Evolutionary conservation across 129 eudicot species (phyloP), one percentile per base, ranked within the genome.

Genomic region (Centaurea solstitialis): DNA sequence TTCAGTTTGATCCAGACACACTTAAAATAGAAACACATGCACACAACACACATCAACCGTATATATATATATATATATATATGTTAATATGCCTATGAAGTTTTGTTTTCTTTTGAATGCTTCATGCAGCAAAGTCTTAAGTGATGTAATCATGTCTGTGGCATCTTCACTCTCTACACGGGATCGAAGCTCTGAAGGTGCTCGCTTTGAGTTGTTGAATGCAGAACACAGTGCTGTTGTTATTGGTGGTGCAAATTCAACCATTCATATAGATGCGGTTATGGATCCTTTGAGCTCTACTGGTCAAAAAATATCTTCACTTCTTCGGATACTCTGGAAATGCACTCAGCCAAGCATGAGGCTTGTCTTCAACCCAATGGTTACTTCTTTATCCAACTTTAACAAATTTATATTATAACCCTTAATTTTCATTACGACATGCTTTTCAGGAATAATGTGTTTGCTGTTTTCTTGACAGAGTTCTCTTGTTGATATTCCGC

Each of bases 261-360:
- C 91, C 86, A 88, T 94, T 79, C 97, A 94, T 81, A 90, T 94
- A 68, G 98, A 94, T 78, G 98, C 97, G 70, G 98, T 94, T 62
- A 82, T 94, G 84, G 98, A 94, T 77, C 98, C 98, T 43, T 85
- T 94, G 90, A 94, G 98, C 84, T 76, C 97, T 75, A 90, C 98
- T 69, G 98, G 97, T 72, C 98, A 94, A 80, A 94, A 90, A 89
- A 79, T 92, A 74, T 70, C 98, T 73, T 88, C 98, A 76, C 93
- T 94, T 83, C 93, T 94, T 38, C 86, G 90, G 24, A 61, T 94
- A 35, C 76, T 94, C 30, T 86, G 84, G 80, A 94, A 92, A 79
- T 89, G 78, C 81, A 65, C 86, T 84, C 97, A 89, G 79, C 97
- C 98, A 74, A 94, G 98, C 93, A 89, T 94, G 94, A 83, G 97